Conservation (phyloP, 129 eudicot genomes). For the Tanacetum coccineum region DNA sequence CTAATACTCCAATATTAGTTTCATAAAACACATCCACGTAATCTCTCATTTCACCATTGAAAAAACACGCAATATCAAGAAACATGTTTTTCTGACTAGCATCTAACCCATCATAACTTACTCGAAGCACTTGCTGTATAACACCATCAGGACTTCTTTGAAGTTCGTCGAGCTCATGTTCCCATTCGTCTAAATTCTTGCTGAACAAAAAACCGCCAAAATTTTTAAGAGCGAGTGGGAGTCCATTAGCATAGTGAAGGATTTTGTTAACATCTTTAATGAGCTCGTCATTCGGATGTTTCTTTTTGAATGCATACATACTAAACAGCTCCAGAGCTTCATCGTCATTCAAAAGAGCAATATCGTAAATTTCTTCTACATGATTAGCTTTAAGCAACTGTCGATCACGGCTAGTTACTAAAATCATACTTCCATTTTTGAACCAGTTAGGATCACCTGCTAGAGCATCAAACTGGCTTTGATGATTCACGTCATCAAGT, state of each 20-base stretch:
- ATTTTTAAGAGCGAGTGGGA: slow-evolving; percentile 26
- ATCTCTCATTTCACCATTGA: slow-evolving; percentile 42
- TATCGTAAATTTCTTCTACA: slow-evolving; percentile 7
- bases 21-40: slow-evolving; percentile 43
- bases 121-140: slow-evolving; percentile 27
- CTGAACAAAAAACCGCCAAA: slow-evolving; percentile 21
- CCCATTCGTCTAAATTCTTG: slow-evolving; percentile 27
- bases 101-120: slow-evolving; percentile 55
- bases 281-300: not conserved
- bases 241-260: slow-evolving; percentile 20
- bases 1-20: slow-evolving; percentile 33
- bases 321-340: slow-evolving; percentile 32
- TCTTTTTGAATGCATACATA: slow-evolving; percentile 25
- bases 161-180: slow-evolving; percentile 14
- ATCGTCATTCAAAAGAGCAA: slow-evolving; percentile 7
- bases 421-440: slow-evolving; percentile 25
- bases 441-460: slow-evolving; percentile 18
- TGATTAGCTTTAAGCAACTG: slow-evolving; percentile 11
- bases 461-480: slow-evolving; percentile 22
- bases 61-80: slow-evolving; percentile 71
- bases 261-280: not conserved
- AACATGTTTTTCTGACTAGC: slow-evolving; percentile 42
- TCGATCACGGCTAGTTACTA: slow-evolving; percentile 28
- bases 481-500: slow-evolving; percentile 33
- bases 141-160: slow-evolving; percentile 14